Percentiles rank a stretch among this genome's conserved stretches.
These are phyloP conservation scores for Hyphopichia khmerensis DNA, from an alignment of 1,139 yeast genomes.

Conservation along the genomic window DNA sequence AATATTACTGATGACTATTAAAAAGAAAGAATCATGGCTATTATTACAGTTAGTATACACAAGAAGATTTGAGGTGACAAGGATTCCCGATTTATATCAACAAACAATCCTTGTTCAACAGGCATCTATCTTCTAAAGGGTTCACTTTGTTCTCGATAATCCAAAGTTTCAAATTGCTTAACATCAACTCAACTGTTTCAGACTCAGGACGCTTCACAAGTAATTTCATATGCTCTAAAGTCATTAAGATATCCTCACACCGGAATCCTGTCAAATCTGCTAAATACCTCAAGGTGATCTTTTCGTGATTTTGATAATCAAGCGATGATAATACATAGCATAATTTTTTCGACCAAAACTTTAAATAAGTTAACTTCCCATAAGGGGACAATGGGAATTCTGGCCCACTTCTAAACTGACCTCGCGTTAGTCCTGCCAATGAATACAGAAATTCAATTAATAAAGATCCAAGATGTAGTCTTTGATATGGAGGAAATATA, in stretches of 20 bases:
- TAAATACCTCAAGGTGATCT: conserved; percentile 50
- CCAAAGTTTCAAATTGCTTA: conserved; percentile 29
- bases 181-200: conserved; percentile 13
- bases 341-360: conserved; percentile 68
- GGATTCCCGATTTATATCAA: conserved; percentile 13
- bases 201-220: conserved; percentile 23
- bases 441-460: conserved; percentile 82
- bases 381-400: conserved; percentile 85
- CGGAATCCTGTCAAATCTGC: conserved; percentile 67
- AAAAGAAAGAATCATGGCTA: too few relatives aligned
- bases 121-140: conserved; percentile 19
- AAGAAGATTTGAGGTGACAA: too few relatives aligned
- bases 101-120: conserved; percentile 29
- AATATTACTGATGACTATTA: too few relatives aligned
- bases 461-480: conserved; percentile 72
- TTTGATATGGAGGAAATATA: conserved; percentile 89
- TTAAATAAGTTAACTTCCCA: conserved; percentile 70
- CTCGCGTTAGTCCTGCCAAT: conserved; percentile 53
- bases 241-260: conserved; percentile 61
- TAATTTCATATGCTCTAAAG: conserved; percentile 63
- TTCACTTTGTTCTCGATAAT: conserved; percentile 24
- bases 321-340: conserved; percentile 16
- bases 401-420: conserved; percentile 71
- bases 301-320: conserved; percentile 10
- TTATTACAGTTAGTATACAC: too few relatives aligned